A percentile compares a stretch with the other conserved stretches of the same genome.
phyloP scores from a whole-genome alignment of 2,329 filamentous ascomycete species.

The Sclerotinia sclerotiorum region DNA sequence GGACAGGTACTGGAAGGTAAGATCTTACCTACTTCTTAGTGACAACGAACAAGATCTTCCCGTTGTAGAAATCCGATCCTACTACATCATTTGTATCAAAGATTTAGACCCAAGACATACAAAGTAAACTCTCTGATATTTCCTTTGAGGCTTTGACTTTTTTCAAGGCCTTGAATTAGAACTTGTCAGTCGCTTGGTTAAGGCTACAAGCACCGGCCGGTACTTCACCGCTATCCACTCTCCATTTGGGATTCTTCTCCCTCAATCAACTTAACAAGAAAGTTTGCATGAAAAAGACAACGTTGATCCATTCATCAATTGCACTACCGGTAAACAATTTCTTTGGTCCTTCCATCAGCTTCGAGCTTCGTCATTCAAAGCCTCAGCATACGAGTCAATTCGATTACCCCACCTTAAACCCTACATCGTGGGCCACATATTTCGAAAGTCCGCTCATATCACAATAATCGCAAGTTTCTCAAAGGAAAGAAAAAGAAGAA shows the following conservation, averaged over 20 bases:
- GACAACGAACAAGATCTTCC: background rate
- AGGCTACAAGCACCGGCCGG: too few relatives aligned
- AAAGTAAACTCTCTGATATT: too few relatives aligned
- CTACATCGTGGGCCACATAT: conserved; percentile 15
- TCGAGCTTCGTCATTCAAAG: conserved; percentile 5
- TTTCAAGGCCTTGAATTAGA: too few relatives aligned
- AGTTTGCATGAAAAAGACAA: background rate
- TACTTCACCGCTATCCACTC: background rate
- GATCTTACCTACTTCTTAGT: too few relatives aligned
- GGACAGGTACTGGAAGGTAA: too few relatives aligned
- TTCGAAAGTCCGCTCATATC: conserved; percentile 8
- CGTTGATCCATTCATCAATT: background rate
- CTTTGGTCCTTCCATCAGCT: conserved; percentile 1
- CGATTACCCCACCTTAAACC: conserved; percentile 16
- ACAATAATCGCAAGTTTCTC: background rate
- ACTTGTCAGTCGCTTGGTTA: background rate
- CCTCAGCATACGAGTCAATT: background rate
- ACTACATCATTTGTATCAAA: background rate
- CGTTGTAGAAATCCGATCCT: background rate
- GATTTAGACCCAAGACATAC: background rate
- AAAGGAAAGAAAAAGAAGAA: conserved; percentile 5
- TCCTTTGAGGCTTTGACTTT: too few relatives aligned
- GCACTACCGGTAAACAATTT: background rate
- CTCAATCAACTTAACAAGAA: background rate
- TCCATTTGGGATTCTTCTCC: background rate